Base-by-base conservation (phyloP, 1,284 basidiomycete genomes). In the Abortiporus biennis region DNA sequence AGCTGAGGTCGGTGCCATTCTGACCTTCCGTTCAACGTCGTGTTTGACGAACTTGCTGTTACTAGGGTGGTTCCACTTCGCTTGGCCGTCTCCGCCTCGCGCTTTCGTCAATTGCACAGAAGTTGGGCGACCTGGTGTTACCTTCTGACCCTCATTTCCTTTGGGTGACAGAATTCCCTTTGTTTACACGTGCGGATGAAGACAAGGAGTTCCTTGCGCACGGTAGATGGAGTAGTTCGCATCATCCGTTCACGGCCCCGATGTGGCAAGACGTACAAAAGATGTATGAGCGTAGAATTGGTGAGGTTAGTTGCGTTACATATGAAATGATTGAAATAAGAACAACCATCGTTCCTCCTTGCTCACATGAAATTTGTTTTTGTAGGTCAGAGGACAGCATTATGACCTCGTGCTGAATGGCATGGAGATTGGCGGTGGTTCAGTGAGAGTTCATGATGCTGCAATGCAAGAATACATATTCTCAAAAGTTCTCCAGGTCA, bases 341-440 rank as follows among this genome's bases (percentile, higher is more conserved):
- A 36, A 20, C 16, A 31, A 38, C 27, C 20, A 36, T 29, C 23
- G 40, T 31, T 33, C 37, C 31, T 25, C 23, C 33, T n/a, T n/a
- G n/a, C n/a, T n/a, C n/a, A n/a, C n/a, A n/a, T n/a, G 27, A 29
- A 29, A 9, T 8, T 21, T 36, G 17, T 24, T 12, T 36, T 24
- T 24, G 32, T 49, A 90, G 85, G 83, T 93, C 50, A 79, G 91
- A 37, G 93, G 93, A 2, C 93, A 98, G 63, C 94, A 97, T 64
- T 98, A 97, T 58, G 93, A 98, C 67, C 82, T 98, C 33, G 92
- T 98, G n/a, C 64, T 97, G 46, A 91, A 97, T 61, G 94, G 93
- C 2, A 77, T 85, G 45, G 93, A 98, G 67, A 87, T 98, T 49
- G 93, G 92, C 20, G 93, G 93, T 22, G 93, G 93, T 9, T 91